Evolutionary conservation across 1,139 yeast genomes (phyloP).

Genomic region (Kazachstania sp.): DNA sequence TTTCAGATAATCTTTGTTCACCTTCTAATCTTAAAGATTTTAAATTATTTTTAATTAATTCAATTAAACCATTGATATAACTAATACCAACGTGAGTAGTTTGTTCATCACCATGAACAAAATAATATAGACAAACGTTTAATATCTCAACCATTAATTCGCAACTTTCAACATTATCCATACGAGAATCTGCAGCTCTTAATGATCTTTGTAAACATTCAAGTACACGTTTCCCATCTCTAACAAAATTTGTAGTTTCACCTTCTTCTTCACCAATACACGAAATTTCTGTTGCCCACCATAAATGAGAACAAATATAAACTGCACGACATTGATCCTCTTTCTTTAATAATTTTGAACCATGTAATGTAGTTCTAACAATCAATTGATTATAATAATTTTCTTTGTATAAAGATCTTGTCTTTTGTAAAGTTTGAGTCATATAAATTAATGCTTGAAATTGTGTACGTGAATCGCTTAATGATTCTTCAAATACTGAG

Average conservation of each 20-base stretch:
- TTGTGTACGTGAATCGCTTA: constrained; percentile 52
- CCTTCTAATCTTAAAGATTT: constrained; percentile 42
- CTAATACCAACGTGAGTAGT: constrained; percentile 63
- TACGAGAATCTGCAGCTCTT: constrained; percentile 85
- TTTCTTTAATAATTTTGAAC: constrained; percentile 79
- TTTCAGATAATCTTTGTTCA: constrained; percentile 6
- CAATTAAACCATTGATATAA: constrained; percentile 80
- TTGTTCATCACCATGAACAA: constrained; percentile 69
- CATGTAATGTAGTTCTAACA: constrained; percentile 78
- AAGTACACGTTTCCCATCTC: constrained; percentile 53
- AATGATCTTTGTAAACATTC: constrained; percentile 70
- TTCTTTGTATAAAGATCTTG: constrained; percentile 27
- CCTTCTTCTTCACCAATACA: constrained; percentile 43
- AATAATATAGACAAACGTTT: constrained; percentile 75
- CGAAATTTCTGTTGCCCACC: constrained; percentile 79
- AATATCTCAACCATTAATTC: constrained; percentile 84
- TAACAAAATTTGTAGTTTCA: constrained; percentile 22
- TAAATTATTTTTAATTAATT: constrained; percentile 69
- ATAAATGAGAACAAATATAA: constrained; percentile 77
- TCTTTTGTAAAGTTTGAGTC: constrained; percentile 49
- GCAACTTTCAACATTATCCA: constrained; percentile 49
- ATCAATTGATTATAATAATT: constrained; percentile 60
- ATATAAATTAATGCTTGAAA: constrained; percentile 43
- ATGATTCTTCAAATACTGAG: constrained; percentile 75
- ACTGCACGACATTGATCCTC: constrained; percentile 94